Base-by-base conservation (phyloP, 2,329 filamentous ascomycete species). In the Pyrenochaeta sp. region DNA sequence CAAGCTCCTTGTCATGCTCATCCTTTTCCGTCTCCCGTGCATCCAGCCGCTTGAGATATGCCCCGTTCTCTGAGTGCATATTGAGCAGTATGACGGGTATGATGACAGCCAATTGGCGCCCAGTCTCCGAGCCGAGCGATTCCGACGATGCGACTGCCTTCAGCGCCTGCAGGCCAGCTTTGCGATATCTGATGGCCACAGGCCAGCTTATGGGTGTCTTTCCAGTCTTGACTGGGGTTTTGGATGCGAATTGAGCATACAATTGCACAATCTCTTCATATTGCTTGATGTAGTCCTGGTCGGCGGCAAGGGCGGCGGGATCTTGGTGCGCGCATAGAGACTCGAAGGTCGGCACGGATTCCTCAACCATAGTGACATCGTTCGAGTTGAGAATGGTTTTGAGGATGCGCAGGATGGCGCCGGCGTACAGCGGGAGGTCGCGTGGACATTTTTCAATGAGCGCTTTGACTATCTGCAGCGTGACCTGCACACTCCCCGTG, bases 401-500 rank as follows among this genome's bases (percentile, higher is more conserved):
- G 69, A 98, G 85, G 61, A 97, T 90, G 66, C 89, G 90, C 71
- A 98, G 86, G 50, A 97, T 87, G 69, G 90, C 91, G 58, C 86
- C 85, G 42, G 92, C 92, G 73, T 96, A 96, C 45, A 99, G 87
- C 45, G 92, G 90, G 43, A 97, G 86, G 74, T 97, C 93, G 73
- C 93, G 90, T 55, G 92, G 90, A 37, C 91, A 86, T 78, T 97
- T 97, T 73, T 98, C 93, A 76, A 98, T 92, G 67, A 99, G 83
- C 40, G 93, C 92, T 56, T 89, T 88, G 63, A 97, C 83, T 66
- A 99, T 97, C 75, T 96, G 90, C 54, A 99, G 87, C 2, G 93
- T 97, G 61, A 99, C 92, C 75, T 96, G 92, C 52, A 97, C 91
- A 81, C 96, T 96, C 64, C 93, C 93, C 72, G 95, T 91, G 71